Evolutionary conservation across 1,284 basidiomycete species (phyloP).

Genomic region (Ganoderma meredithae): DNA sequence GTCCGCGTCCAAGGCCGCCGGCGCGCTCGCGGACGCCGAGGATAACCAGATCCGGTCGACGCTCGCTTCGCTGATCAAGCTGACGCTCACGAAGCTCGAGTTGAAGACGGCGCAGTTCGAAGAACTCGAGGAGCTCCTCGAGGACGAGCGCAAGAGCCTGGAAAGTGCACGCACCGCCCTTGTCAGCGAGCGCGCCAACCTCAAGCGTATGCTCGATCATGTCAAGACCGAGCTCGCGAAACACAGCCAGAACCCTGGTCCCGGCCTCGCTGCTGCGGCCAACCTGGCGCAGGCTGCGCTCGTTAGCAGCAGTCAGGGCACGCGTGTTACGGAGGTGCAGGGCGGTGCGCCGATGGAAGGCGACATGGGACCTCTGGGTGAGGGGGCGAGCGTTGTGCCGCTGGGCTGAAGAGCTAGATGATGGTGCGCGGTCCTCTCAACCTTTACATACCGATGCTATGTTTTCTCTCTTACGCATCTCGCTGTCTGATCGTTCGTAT

Average conservation of each 20-base stretch:
- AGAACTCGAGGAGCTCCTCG: slow-evolving; percentile 87
- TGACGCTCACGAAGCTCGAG: slow-evolving; percentile 93
- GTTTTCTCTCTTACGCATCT: slow-evolving; percentile 10
- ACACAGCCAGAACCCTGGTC: slow-evolving; percentile 41
- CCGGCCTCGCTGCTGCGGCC: slow-evolving; percentile 38
- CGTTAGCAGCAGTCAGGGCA: slow-evolving; percentile 64
- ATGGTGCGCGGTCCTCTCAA: not conserved
- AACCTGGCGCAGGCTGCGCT: slow-evolving; percentile 49
- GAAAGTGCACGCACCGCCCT: slow-evolving; percentile 77
- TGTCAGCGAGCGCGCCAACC: slow-evolving; percentile 67
- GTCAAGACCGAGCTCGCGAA: slow-evolving; percentile 69
- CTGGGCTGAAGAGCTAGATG: slow-evolving; percentile 33
- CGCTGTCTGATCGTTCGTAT: slow-evolving; percentile 18
- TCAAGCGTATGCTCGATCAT: slow-evolving; percentile 72
- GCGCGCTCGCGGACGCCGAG: slow-evolving; percentile 85
- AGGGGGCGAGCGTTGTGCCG: slow-evolving; percentile 40
- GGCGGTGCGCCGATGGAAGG: slow-evolving; percentile 40
- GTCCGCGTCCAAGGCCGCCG: slow-evolving; percentile 89
- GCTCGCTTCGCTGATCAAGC: slow-evolving; percentile 87
- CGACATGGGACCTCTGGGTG: slow-evolving; percentile 42
- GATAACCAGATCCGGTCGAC: slow-evolving; percentile 84
- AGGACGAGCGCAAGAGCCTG: slow-evolving; percentile 81
- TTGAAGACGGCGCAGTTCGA: slow-evolving; percentile 94
- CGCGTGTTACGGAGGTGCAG: slow-evolving; percentile 59
- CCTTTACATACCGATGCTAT: slow-evolving; percentile 10